A percentile compares a stretch with the other conserved stretches of the same genome.
phyloP scores from a whole-genome alignment of 2,329 filamentous ascomycete genomes.

The Amauroascus verrucosus region DNA sequence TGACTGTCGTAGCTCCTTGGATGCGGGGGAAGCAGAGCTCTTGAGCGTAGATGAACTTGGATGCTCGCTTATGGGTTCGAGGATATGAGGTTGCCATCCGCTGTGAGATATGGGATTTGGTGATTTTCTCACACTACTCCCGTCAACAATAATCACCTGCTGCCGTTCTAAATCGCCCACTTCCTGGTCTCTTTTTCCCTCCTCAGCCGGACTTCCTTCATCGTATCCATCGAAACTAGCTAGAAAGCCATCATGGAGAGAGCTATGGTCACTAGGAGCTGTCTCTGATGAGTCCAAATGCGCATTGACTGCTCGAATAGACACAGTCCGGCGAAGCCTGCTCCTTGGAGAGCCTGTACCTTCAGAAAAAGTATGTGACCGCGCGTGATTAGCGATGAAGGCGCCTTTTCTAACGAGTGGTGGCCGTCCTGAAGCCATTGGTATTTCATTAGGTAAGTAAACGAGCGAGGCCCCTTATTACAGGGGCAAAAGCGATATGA shows the following conservation, averaged over 20 bases:
- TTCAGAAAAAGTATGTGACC: slow-evolving; percentile 8
- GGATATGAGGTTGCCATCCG: slow-evolving; percentile 18
- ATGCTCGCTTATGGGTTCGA: slow-evolving; percentile 25
- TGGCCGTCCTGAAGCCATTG: slow-evolving; percentile 2
- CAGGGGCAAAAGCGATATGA: not conserved
- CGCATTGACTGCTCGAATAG: slow-evolving; percentile 16
- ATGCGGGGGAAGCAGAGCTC: slow-evolving; percentile 11
- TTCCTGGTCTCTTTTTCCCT: not conserved
- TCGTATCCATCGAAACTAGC: slow-evolving; percentile 23
- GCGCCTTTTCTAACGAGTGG: not conserved
- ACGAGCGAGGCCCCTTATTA: slow-evolving; percentile 6
- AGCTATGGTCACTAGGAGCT: slow-evolving; percentile 28
- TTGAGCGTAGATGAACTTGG: slow-evolving; percentile 19
- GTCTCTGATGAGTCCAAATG: slow-evolving; percentile 26
- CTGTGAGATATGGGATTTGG: slow-evolving; percentile 12
- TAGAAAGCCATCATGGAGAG: slow-evolving; percentile 31
- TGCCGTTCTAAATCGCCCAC: not conserved
- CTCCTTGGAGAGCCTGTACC: slow-evolving; percentile 7
- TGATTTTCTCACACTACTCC: slow-evolving; percentile 29
- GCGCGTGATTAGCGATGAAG: not conserved
- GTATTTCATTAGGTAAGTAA: slow-evolving; percentile 3
- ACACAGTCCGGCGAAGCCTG: slow-evolving; percentile 17
- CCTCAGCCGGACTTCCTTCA: not conserved
- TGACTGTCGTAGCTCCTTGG: not conserved
- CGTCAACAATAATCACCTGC: slow-evolving; percentile 40